These are phyloP conservation scores for Colletotrichum tabaci DNA, from an alignment of 2,329 filamentous ascomycete species.

Conservation along the genomic window DNA sequence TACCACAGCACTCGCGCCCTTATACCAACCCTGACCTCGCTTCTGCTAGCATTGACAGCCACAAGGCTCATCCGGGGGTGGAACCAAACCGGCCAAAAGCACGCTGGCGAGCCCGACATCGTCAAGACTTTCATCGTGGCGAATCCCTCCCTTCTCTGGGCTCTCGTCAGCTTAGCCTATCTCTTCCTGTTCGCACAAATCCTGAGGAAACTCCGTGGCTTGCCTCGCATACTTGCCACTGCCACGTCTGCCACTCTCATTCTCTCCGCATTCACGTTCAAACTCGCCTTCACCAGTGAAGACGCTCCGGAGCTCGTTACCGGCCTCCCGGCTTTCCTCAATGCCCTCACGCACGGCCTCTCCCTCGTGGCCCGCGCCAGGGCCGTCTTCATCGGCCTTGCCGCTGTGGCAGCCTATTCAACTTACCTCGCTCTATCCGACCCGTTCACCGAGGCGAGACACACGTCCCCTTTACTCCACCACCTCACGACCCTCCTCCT, in stretches of 20 bases:
- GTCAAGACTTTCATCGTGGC: slow-evolving; percentile 78
- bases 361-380: slow-evolving; percentile 65
- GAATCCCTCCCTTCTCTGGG: slow-evolving; percentile 81
- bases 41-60: slow-evolving; percentile 64
- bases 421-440: slow-evolving; percentile 54
- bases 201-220: slow-evolving; percentile 57
- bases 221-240: slow-evolving; percentile 59
- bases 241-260: slow-evolving; percentile 60
- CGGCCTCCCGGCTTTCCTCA: slow-evolving; percentile 58
- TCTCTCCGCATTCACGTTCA: slow-evolving; percentile 81
- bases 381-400: slow-evolving; percentile 65
- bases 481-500: slow-evolving; percentile 83
- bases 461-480: slow-evolving; percentile 67
- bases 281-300: slow-evolving; percentile 87
- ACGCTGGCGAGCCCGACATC: slow-evolving; percentile 90
- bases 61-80: slow-evolving; percentile 82
- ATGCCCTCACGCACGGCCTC: slow-evolving; percentile 58
- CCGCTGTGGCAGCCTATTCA: slow-evolving; percentile 55
- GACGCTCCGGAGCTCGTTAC: slow-evolving; percentile 88
- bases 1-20: background rate
- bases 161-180: slow-evolving; percentile 79
- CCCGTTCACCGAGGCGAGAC: slow-evolving; percentile 5
- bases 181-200: slow-evolving; percentile 67
- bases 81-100: slow-evolving; percentile 99
- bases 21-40: slow-evolving; percentile 47